Base-by-base conservation (phyloP, 305 asterid genomes). In the Fraxinus platypoda region DNA sequence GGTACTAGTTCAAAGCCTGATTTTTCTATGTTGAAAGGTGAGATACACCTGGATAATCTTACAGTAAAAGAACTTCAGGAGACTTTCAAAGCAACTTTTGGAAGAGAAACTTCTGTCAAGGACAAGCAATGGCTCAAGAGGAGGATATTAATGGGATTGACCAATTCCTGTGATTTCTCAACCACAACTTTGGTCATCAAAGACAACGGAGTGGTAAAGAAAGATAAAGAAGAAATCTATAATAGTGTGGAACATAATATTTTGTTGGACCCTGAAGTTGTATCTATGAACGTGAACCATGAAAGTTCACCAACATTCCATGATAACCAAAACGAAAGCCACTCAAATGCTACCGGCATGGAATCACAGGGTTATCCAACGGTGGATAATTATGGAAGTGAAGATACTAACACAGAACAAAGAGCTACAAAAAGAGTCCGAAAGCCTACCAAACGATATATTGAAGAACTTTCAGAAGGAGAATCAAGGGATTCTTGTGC, bases 51-150 rank as follows among this genome's bases (percentile, higher is more conserved):
- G 79, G 98, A 94, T 64, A 87, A 79, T 78, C 90, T 95, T 80
- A 82, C 94, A 80, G 98, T 95, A 81, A 93, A 87, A 85, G 98
- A 94, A 84, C 98, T 95, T 74, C 99, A 94, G 83, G 98, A 94
- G 85, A 93, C 95, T 82, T 95, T 94, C 87, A 93, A 80, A 86
- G 98, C 98, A 74, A 91, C 98, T 64, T 95, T 95, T 89, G 99
- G 99, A 80, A 90, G 98, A 84, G 97, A 91, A 89, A 95, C 98
- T 84, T 90, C 92, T 71, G 99, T 95, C 86, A 95, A 95, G 90
- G 98, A 95, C 90, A 94, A 93, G 84, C 95, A 90, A 80, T 95
- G 99, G 99, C 97, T 95, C 74, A 93, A 93, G 88, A 92, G 98
- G 90, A 91, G 99, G 87, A 89, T 95, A 86, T 84, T 94, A 79